phyloP scores from a whole-genome alignment of 306 rosid genomes.

The Vicia sativa region DNA sequence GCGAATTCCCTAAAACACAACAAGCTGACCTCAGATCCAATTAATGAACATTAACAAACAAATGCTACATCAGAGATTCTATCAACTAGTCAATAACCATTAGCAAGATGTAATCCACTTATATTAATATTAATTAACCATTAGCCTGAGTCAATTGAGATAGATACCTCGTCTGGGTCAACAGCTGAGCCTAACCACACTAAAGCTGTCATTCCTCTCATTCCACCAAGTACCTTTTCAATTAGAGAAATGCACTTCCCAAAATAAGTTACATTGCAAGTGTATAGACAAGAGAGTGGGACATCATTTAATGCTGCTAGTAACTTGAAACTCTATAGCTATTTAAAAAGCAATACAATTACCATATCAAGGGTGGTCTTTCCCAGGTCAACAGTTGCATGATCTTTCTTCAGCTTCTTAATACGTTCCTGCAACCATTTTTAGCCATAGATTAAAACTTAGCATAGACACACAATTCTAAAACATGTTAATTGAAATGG shows the following conservation, averaged over 20 bases:
- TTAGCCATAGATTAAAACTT: constrained; percentile 14
- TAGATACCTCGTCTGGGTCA: constrained; percentile 91
- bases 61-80: constrained; percentile 25
- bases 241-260: constrained; percentile 29
- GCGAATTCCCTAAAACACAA: constrained; percentile 82
- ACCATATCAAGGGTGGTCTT: constrained; percentile 93
- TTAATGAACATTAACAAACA: constrained; percentile 27
- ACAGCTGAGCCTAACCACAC: constrained; percentile 95
- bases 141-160: constrained; percentile 38
- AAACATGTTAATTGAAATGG: constrained; percentile 9
- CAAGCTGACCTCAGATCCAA: constrained; percentile 37
- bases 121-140: neutral
- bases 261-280: constrained; percentile 34
- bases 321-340: constrained; percentile 18
- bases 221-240: constrained; percentile 90
- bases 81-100: constrained; percentile 19
- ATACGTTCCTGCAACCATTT: constrained; percentile 75
- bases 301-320: constrained; percentile 17
- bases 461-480: neutral
- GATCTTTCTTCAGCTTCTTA: constrained; percentile 78
- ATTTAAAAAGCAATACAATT: constrained; percentile 25
- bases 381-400: constrained; percentile 87
- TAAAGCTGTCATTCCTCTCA: constrained; percentile 99
- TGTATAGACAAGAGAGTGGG: constrained; percentile 12
- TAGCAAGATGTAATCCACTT: constrained; percentile 15